Evolutionary conservation across 2,329 filamentous ascomycete species (phyloP).

Genomic region (Colletotrichum somersetense): DNA sequence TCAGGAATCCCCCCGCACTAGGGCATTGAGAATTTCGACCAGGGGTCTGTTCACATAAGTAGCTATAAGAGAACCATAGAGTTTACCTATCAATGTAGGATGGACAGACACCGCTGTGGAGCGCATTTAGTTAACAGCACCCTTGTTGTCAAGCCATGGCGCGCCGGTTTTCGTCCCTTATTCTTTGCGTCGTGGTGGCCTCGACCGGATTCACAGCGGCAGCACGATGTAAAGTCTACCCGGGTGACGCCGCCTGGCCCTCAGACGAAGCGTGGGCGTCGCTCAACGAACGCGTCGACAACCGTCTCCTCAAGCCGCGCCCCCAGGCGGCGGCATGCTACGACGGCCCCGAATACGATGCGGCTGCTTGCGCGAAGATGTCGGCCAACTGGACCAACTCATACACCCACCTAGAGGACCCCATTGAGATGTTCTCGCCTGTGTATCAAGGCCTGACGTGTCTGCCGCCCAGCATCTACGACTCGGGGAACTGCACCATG

Average conservation of each 20-base stretch:
- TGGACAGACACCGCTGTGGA: neutral
- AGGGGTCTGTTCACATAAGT: neutral
- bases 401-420: conserved; percentile 28
- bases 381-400: conserved; percentile 25
- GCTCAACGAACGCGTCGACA: conserved; percentile 7
- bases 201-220: neutral
- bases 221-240: conserved; percentile 16
- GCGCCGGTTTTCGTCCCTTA: neutral
- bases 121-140: too few relatives aligned
- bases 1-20: neutral
- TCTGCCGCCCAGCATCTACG: conserved; percentile 25
- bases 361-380: conserved; percentile 10
- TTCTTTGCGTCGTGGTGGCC: neutral
- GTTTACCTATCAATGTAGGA: neutral
- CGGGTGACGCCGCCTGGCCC: conserved; percentile 23
- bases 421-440: conserved; percentile 29
- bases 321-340: conserved; percentile 29
- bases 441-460: conserved; percentile 32
- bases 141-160: neutral
- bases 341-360: conserved; percentile 17
- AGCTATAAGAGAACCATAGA: too few relatives aligned
- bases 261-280: conserved; percentile 8
- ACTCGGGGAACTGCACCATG: conserved; percentile 34
- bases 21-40: neutral
- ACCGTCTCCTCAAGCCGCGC: conserved; percentile 26